Conservation (phyloP, 192 early-diverging fungal genomes). For the Mortierella claussenii region DNA sequence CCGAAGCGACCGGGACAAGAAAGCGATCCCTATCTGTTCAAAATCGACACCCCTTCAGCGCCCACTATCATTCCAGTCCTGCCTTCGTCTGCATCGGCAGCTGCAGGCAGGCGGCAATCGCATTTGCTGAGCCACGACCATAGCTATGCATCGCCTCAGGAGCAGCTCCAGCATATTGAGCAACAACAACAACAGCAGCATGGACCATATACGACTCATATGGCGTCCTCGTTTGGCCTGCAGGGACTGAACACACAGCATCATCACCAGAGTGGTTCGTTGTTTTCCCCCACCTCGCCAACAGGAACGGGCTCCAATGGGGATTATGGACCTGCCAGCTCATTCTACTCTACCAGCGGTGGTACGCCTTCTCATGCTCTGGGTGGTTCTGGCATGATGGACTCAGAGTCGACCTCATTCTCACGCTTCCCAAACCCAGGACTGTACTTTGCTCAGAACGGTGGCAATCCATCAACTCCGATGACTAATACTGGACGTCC, state of each 20-base stretch:
- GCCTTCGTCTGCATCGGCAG: conserved; percentile 12
- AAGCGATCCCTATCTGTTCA: conserved; percentile 42
- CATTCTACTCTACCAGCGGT: conserved; percentile 26
- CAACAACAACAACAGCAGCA: conserved; percentile 38
- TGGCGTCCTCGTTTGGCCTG: conserved; percentile 28
- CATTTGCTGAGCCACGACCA: conserved; percentile 47
- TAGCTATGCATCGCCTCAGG: conserved; percentile 35
- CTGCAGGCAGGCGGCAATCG: conserved; percentile 30
- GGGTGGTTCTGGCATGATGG: conserved; percentile 15
- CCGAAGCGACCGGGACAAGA: conserved; percentile 46
- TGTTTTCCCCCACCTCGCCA: conserved; percentile 44
- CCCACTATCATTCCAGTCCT: conserved; percentile 33
- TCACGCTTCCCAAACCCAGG: conserved; percentile 31
- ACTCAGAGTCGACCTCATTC: conserved; percentile 26
- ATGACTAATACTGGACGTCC: conserved; percentile 17
- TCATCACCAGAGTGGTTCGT: conserved; percentile 23
- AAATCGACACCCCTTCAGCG: conserved; percentile 35
- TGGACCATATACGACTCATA: conserved; percentile 20
- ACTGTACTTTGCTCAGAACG: conserved; percentile 35
- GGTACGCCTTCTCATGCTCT: conserved; percentile 14
- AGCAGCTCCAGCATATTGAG: conserved; percentile 42
- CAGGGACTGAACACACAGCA: conserved; percentile 41
- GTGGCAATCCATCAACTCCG: background rate
- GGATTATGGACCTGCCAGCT: conserved; percentile 32
- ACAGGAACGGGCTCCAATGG: conserved; percentile 24